Base-by-base conservation (phyloP, 495 filamentous ascomycete species). In the Tetracladium marchalianum region DNA sequence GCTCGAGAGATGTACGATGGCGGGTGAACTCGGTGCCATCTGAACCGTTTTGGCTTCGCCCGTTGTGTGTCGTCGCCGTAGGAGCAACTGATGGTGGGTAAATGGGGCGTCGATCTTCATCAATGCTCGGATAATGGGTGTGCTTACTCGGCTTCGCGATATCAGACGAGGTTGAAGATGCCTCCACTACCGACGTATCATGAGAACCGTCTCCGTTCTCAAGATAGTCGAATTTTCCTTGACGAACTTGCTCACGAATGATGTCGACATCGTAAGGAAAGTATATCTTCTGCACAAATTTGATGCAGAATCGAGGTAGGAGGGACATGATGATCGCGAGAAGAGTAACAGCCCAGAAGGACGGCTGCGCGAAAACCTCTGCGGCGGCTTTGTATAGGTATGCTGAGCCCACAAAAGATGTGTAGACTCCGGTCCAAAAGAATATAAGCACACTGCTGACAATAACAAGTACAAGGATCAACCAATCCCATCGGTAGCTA, bases 401-500 rank as follows among this genome's bases (percentile, higher is more conserved):
- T 13, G 54, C 70, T 2, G 86, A 77, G 16, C 67, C 71, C 5
- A 72, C 71, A 53, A 81, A 76, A 5, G 84, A 69, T 0, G 88
- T 88, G 64, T 90, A 99, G 36, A 95, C 76, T 35, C 87, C 90
- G 17, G 93, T 96, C 93, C 92, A 99, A 66, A 95, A 83, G 75
- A 84, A 99, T 56, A 97, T 81, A 57, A 96, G 72, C 19, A 96
- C 60, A 49, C 82, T 82, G 65, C 89, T 95, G 59, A 96, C 73
- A 39, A 58, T 60, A 24, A 89, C 81, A 55, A 95, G 81, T 58
- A 95, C 69, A 11, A 85, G 55, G 52, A 90, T 87, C 56, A 97
- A 69, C 90, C 90, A 97, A 62, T 99, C 93, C 93, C 93, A 97
- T 47, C 89, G 74, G 62, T 92, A 97, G 5, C 85, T 90, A 62